These are phyloP conservation scores for Massariosphaeria phaeospora DNA, from an alignment of 495 filamentous ascomycete genomes.

Conservation along the genomic window DNA sequence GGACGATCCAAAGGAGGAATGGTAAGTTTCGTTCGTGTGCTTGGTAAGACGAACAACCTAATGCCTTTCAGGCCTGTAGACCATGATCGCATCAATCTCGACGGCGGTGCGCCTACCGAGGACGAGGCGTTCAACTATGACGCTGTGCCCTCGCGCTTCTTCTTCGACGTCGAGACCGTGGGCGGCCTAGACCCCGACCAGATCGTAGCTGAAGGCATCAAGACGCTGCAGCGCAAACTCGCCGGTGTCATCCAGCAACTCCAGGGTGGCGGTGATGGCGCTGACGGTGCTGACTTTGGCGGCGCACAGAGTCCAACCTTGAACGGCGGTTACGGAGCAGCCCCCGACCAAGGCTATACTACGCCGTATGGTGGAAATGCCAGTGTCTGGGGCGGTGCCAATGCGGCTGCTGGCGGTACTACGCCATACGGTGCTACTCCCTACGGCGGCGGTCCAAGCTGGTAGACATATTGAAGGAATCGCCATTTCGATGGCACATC, in stretches of 20 bases:
- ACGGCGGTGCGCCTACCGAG: slow-evolving; percentile 67
- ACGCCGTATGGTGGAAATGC: slow-evolving; percentile 63
- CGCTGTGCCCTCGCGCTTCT: slow-evolving; percentile 76
- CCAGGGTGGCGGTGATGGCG: slow-evolving; percentile 43
- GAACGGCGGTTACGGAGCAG: slow-evolving; percentile 25
- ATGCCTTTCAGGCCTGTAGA: slow-evolving; percentile 75
- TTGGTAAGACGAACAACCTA: too few species aligned
- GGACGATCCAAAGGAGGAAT: slow-evolving; percentile 74
- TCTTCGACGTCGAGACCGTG: slow-evolving; percentile 85
- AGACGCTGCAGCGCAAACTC: slow-evolving; percentile 82
- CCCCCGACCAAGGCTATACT: slow-evolving; percentile 60
- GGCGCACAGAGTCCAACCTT: slow-evolving; percentile 38
- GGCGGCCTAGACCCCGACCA: slow-evolving; percentile 81
- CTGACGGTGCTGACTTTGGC: slow-evolving; percentile 49
- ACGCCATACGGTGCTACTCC: slow-evolving; percentile 47
- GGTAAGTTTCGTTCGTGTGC: slow-evolving; percentile 71
- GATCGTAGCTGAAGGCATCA: slow-evolving; percentile 84
- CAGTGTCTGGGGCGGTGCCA: slow-evolving; percentile 56
- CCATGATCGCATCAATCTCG: slow-evolving; percentile 72
- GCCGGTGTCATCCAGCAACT: slow-evolving; percentile 77
- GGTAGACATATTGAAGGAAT: too few species aligned
- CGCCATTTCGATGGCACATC: too few species aligned
- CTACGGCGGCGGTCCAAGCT: not conserved
- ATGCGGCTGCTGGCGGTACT: slow-evolving; percentile 60
- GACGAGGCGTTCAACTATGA: slow-evolving; percentile 86